phyloP scores from a whole-genome alignment of 2,329 filamentous ascomycete species.

The Phialocephala subalpina region DNA sequence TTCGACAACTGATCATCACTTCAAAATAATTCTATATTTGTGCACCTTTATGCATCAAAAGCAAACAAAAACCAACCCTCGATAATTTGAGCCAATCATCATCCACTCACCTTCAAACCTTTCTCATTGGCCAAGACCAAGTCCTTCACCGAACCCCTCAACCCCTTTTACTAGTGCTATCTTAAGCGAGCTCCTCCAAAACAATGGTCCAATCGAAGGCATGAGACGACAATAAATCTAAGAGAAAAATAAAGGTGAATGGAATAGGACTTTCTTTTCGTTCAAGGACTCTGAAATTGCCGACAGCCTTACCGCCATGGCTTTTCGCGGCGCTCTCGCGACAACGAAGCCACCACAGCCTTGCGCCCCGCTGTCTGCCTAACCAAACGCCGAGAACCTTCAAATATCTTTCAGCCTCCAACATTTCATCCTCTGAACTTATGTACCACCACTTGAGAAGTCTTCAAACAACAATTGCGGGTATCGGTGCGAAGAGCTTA shows the following conservation, averaged over 20 bases:
- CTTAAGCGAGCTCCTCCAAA: background rate
- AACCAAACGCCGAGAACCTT: background rate
- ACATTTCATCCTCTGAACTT: background rate
- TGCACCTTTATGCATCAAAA: background rate
- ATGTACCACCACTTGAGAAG: background rate
- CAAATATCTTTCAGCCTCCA: background rate
- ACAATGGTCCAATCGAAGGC: background rate
- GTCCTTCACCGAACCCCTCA: background rate
- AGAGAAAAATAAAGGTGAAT: background rate
- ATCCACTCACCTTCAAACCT: background rate
- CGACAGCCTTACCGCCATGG: background rate
- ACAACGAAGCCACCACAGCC: background rate
- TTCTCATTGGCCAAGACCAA: background rate
- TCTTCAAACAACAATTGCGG: background rate
- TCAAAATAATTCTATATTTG: background rate
- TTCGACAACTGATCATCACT: too few species aligned
- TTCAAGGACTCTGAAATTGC: background rate
- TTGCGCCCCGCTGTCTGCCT: slow-evolving; percentile 3
- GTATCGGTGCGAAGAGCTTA: background rate
- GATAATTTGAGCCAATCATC: background rate
- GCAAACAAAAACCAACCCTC: background rate
- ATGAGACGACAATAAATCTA: background rate
- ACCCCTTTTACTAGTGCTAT: slow-evolving; percentile 1
- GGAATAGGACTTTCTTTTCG: background rate
- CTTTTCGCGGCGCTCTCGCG: slow-evolving; percentile 1